phyloP scores from a whole-genome alignment of 225 moss, liverwort and hornwort species.

The Thuidium tamariscinum region DNA sequence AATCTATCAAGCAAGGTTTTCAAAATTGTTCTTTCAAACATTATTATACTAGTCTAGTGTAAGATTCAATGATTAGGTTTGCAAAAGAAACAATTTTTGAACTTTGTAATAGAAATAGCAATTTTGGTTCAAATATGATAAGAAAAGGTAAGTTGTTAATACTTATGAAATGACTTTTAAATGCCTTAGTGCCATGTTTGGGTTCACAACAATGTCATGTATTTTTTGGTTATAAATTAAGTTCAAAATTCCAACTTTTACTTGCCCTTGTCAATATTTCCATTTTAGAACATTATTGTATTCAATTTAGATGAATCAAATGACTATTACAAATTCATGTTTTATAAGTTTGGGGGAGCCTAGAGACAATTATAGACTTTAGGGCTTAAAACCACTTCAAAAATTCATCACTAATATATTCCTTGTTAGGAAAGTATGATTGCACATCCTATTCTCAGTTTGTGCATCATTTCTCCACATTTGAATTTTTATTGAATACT shows the following conservation, averaged over 20 bases:
- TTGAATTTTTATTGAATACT: not conserved
- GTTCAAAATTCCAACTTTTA: not conserved
- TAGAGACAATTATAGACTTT: not conserved
- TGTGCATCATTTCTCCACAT: not conserved
- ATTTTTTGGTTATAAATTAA: not conserved
- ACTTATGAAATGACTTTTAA: not conserved
- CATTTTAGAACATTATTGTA: not conserved
- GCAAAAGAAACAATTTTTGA: not conserved
- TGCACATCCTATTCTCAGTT: not conserved
- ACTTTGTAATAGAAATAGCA: not conserved
- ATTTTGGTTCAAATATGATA: not conserved
- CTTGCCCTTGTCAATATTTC: not conserved
- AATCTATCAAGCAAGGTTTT: fast-evolving
- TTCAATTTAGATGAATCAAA: too few relatives aligned
- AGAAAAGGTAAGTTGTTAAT: not conserved
- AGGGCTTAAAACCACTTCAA: not conserved
- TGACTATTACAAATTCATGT: too few relatives aligned
- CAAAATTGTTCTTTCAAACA: too few relatives aligned
- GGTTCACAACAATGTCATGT: not conserved
- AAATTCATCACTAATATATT: not conserved
- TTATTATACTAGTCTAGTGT: not conserved
- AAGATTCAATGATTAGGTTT: not conserved
- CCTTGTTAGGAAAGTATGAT: not conserved
- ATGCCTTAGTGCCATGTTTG: not conserved
- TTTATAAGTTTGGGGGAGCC: not conserved